These are phyloP conservation scores for Nakaseomyces delphensis DNA, from an alignment of 1,139 yeast genomes.

Conservation along the genomic window DNA sequence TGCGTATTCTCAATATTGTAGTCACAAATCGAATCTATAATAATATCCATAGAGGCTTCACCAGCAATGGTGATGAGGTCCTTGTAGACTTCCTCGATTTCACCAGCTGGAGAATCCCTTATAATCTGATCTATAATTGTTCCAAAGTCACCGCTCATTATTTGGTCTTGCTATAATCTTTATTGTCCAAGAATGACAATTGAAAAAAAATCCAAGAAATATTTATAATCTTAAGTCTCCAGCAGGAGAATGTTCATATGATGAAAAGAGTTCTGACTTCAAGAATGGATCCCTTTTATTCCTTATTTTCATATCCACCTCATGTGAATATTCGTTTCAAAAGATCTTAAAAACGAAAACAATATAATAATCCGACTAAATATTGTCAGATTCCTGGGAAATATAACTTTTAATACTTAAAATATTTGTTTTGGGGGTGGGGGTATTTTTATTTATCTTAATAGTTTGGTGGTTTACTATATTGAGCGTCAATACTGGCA, in stretches of 20 bases:
- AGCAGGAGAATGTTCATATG: too few species aligned
- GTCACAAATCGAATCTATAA: constrained; percentile 34
- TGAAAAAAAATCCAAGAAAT: neutral
- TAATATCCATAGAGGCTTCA: constrained; percentile 26
- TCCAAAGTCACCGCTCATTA: neutral
- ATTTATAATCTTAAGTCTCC: too few species aligned
- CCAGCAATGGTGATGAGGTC: constrained; percentile 31
- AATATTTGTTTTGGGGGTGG: too few species aligned
- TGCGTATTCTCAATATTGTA: constrained; percentile 39
- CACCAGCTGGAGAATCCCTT: constrained; percentile 33
- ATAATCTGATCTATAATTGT: constrained; percentile 19
- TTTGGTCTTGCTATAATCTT: neutral
- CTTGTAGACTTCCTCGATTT: constrained; percentile 29
- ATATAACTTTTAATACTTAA: too few species aligned
- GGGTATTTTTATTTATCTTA: neutral
- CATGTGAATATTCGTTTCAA: too few species aligned
- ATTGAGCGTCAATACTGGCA: neutral
- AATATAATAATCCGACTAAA: too few species aligned
- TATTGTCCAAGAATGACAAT: neutral
- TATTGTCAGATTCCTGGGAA: too few species aligned
- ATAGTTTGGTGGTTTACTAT: neutral
- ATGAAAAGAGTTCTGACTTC: too few species aligned
- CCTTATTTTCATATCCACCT: too few species aligned
- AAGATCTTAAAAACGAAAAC: too few species aligned
- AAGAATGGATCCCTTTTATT: too few species aligned